These are phyloP conservation scores for Hypoxylon intermedium DNA, from an alignment of 495 filamentous ascomycete species.

Conservation along the genomic window DNA sequence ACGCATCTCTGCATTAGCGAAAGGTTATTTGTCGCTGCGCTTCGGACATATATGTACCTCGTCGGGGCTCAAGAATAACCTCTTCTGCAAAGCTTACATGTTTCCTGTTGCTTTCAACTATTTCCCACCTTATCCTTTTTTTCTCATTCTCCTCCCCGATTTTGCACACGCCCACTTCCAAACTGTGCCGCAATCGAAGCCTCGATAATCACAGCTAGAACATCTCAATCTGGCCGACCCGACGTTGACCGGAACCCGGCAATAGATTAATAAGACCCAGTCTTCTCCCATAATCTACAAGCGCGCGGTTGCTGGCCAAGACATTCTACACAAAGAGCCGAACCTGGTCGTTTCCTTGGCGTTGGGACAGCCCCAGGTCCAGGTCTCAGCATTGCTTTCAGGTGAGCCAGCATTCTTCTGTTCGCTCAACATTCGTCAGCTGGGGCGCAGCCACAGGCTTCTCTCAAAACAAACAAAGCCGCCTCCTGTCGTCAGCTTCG, in stretches of 20 bases:
- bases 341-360: conserved; percentile 29
- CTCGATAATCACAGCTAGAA: conserved; percentile 1
- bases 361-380: conserved; percentile 16
- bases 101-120: not conserved
- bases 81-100: not conserved
- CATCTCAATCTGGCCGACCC: conserved; percentile 6
- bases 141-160: conserved; percentile 13
- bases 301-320: conserved; percentile 38
- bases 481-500: conserved; percentile 13
- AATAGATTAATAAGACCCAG: conserved; percentile 24
- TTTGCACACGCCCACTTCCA: not conserved
- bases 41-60: not conserved
- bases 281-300: conserved; percentile 19
- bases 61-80: not conserved
- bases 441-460: conserved; percentile 27
- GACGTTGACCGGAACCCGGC: conserved; percentile 27
- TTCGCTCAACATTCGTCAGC: conserved; percentile 29
- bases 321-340: conserved; percentile 14
- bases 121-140: conserved; percentile 2
- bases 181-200: not conserved
- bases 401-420: conserved; percentile 26
- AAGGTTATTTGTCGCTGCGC: no score
- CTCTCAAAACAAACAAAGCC: conserved; percentile 20
- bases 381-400: conserved; percentile 23
- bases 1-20: conserved; percentile 1